Base-by-base conservation (phyloP, 2,329 filamentous ascomycete genomes). In the Chrysoporthe cubensis region DNA sequence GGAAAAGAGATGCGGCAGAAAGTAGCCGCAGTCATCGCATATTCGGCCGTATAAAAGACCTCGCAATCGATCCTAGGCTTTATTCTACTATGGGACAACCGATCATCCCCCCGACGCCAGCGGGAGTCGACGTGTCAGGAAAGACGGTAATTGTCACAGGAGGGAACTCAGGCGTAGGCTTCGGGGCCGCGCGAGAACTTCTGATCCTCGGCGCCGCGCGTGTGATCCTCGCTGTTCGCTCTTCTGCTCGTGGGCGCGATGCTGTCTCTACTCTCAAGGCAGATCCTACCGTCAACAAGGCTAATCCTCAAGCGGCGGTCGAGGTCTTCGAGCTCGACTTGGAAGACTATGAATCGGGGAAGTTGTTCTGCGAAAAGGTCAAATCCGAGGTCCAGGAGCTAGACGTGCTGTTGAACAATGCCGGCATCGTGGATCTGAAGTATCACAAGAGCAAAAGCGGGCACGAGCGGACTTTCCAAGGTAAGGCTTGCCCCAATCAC, bases 111-210 rank as follows among this genome's bases (percentile, higher is more conserved):
- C 32, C 56, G 32, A 42, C 18, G 4, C 56, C 56, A 21, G 14
- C 56, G 2, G 37, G 9, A 9, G 7, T 42, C 34, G 18, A 37
- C 18, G 13, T 42, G 32, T 42, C 56, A 8, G 32, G 32, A 11
- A 59, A 59, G n/a, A 59, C 37, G 14, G 21, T 59, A 9, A 42
- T 59, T 13, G 42, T 42, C 21, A 59, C 37, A 42, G 37, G 56
- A 4, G 56, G 56, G 8, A 59, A 59, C 56, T n/a, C 56, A 9
- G 56, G 56, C 16, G 34, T 59, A n/a, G 56, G 56, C 34, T 42
- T 42, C 56, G 34, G 9, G 8, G 37, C 37, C 18, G 34, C 56
- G 8, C 34, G 37, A 11, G 8, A 59, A 26, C n/a, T 59, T 6
- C 34, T n/a, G 3, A 14, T 59, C 37, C 56, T 59, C 21, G 52